Conservation (phyloP, 2,329 filamentous ascomycete genomes). For the Cladosporium sp. region DNA sequence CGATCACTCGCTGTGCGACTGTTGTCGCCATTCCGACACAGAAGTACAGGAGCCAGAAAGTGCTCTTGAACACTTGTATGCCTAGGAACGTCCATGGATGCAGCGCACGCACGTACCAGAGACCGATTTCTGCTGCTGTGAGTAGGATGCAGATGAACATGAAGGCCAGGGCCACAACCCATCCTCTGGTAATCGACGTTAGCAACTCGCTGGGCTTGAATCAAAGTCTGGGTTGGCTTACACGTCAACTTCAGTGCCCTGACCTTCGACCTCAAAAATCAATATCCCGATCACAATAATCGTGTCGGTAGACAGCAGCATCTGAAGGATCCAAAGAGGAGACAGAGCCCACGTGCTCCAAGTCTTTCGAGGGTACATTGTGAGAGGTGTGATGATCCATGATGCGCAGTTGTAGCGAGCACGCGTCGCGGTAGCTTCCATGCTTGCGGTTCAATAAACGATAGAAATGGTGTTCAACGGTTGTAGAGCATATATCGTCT, state of each 20-base stretch:
- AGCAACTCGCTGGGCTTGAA: background rate
- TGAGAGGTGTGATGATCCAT: slow-evolving; percentile 9
- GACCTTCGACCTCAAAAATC: slow-evolving; percentile 7
- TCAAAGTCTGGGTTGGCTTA: background rate
- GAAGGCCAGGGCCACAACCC: slow-evolving; percentile 3
- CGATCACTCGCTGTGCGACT: background rate
- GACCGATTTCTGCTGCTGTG: slow-evolving; percentile 15
- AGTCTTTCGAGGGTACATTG: slow-evolving; percentile 2
- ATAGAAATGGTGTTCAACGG: too few species aligned
- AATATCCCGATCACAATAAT: slow-evolving; percentile 2
- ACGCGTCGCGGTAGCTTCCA: background rate
- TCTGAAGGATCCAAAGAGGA: slow-evolving; percentile 5
- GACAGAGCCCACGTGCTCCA: slow-evolving; percentile 3
- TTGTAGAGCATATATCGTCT: too few species aligned
- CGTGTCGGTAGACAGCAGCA: slow-evolving; percentile 2
- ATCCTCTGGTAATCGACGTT: background rate
- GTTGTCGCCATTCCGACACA: slow-evolving; percentile 10
- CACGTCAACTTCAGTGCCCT: background rate
- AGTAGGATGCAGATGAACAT: slow-evolving; percentile 11
- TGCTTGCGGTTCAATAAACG: background rate
- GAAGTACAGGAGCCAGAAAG: slow-evolving; percentile 15
- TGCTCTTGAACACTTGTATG: slow-evolving; percentile 16
- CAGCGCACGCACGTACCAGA: slow-evolving; percentile 17
- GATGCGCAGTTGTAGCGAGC: background rate
- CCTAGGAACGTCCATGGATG: slow-evolving; percentile 17